Evolutionary conservation across 768 basidiomycete genomes (phyloP), one percentile per base, ranked within the genome.

Genomic region (Leccinum imitatum): DNA sequence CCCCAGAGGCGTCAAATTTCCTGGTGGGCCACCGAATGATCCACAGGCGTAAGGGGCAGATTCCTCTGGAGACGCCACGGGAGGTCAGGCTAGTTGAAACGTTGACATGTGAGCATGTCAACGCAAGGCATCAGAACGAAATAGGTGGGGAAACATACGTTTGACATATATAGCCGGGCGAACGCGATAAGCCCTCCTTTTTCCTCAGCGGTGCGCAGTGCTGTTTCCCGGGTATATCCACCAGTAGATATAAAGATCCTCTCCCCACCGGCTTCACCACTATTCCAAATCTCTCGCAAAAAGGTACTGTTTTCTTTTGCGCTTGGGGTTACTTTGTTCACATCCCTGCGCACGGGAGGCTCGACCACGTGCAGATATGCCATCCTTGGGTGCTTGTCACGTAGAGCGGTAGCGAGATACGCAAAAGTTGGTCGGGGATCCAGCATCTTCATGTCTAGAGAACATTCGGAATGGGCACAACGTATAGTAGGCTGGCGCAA

Each of bases 311-410:
- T 73, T 19, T 75, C 65, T 15, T 62, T 64, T 44, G 37, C 33
- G 0, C 54, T 50, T 2, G 31, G 11, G 4, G 8, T 5, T 9
- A 6, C 3, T 41, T 67, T 63, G 1, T 66, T 63, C 2, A 0
- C 1, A 7, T 9, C 19, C 2, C 66, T 70, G 17, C 21, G 30
- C 15, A 69, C 35, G 72, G 75, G 71, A 11, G 80, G 75, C 61
- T 85, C 82, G 48, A 78, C 67, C 21, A 79, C 62, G 60, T 86
- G 85, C 5, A 87, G 61, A 70, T 86, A 87, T 0, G 84, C 82
- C 23, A 83, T 67, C 9, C 70, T 60, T 1, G 65, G 62, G 21
- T 66, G 57, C 21, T 73, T 72, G 47, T 68, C 61, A n/a, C 65
- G 67, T 25, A 88, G 59, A 46, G 77, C 56, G 5, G 72, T 56